These are phyloP conservation scores for Annona squamosa DNA, from an alignment of 164 flowering plant species.

Conservation along the genomic window DNA sequence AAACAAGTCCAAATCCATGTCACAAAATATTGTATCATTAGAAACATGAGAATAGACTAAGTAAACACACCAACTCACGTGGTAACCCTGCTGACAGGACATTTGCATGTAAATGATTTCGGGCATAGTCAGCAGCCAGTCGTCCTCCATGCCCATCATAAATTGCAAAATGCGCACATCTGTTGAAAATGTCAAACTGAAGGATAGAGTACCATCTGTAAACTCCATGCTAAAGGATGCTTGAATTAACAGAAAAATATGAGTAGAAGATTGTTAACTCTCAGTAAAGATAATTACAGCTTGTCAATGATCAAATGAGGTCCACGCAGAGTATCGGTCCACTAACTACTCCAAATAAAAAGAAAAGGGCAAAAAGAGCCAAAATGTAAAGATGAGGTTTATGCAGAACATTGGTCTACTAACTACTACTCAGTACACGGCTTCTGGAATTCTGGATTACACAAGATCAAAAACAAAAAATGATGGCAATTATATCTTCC, in stretches of 20 bases:
- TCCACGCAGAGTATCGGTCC: too few relatives aligned
- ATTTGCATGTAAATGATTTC: constrained; percentile 63
- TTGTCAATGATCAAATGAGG: not conserved
- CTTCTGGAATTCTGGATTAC: not conserved
- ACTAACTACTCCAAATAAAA: too few relatives aligned
- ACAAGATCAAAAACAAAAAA: not conserved
- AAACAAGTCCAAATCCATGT: not conserved
- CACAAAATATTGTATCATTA: not conserved
- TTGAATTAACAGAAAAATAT: not conserved
- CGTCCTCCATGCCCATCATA: constrained; percentile 95
- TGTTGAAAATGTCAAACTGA: constrained; percentile 14
- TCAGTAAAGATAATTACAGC: too few relatives aligned
- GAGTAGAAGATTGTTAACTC: not conserved
- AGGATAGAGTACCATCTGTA: not conserved
- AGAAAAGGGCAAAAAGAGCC: not conserved
- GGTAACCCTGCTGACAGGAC: constrained; percentile 86
- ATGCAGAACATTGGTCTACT: not conserved
- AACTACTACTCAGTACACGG: not conserved
- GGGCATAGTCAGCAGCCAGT: constrained; percentile 84
- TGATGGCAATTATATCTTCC: not conserved
- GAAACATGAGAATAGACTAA: constrained; percentile 19
- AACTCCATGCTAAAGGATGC: not conserved
- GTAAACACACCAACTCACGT: constrained; percentile 90
- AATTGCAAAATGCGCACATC: constrained; percentile 82
- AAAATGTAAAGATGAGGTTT: not conserved